phyloP scores from a whole-genome alignment of 768 basidiomycete species.

The Trametes cingulata region DNA sequence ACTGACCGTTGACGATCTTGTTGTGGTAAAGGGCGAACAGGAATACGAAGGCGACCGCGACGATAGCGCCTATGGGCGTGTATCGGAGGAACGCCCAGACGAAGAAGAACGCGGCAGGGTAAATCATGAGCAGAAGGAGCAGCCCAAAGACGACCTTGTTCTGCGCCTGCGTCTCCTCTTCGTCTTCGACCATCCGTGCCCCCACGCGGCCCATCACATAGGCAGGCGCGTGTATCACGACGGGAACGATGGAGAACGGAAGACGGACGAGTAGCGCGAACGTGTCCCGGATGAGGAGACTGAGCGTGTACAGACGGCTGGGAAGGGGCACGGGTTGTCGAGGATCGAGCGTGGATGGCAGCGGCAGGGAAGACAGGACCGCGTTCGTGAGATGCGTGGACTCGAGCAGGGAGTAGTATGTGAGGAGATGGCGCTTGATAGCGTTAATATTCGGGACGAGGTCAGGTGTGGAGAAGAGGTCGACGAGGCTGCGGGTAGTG shows the following conservation, averaged over 20 bases:
- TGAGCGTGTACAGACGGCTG: constrained; percentile 78
- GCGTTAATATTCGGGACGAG: constrained; percentile 58
- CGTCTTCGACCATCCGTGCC: constrained; percentile 72
- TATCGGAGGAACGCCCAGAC: constrained; percentile 85
- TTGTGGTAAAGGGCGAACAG: constrained; percentile 85
- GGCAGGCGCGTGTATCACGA: constrained; percentile 80
- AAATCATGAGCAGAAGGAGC: constrained; percentile 73
- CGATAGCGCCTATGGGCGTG: constrained; percentile 68
- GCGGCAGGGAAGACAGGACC: constrained; percentile 78
- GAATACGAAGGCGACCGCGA: constrained; percentile 71
- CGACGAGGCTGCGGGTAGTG: constrained; percentile 64
- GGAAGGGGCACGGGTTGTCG: constrained; percentile 71
- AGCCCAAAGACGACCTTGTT: constrained; percentile 93
- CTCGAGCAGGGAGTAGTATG: constrained; percentile 86
- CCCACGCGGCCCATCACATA: constrained; percentile 82
- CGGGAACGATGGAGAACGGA: constrained; percentile 88
- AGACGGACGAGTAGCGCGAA: constrained; percentile 68
- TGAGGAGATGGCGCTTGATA: constrained; percentile 71
- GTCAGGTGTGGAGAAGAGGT: constrained; percentile 77
- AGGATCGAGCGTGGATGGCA: constrained; percentile 84
- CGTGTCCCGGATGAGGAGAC: constrained; percentile 77
- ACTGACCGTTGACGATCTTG: constrained; percentile 79
- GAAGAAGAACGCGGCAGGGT: constrained; percentile 81
- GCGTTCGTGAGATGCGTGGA: constrained; percentile 84
- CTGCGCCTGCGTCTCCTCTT: constrained; percentile 95